Conservation (phyloP, 2,329 filamentous ascomycete species). For the Apiospora marii region DNA sequence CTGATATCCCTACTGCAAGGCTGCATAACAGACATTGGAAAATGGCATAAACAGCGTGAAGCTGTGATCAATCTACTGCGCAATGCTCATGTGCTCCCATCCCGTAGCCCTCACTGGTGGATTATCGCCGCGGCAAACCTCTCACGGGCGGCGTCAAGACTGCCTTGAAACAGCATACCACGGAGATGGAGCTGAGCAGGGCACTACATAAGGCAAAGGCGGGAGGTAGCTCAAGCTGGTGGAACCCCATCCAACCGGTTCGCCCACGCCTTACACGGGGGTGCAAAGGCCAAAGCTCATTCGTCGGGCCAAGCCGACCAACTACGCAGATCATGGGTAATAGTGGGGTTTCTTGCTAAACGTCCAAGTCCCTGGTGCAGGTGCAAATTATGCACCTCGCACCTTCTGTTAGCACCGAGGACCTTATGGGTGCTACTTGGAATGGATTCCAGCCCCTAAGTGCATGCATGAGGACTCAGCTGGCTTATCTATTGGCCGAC, state of each 20-base stretch:
- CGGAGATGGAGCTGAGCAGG: not conserved
- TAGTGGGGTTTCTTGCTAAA: not conserved
- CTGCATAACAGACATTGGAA: too few relatives aligned
- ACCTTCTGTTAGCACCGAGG: not conserved
- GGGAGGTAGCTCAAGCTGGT: not conserved
- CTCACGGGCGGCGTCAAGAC: not conserved
- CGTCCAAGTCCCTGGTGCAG: not conserved
- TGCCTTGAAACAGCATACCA: too few relatives aligned
- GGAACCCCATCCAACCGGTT: constrained; percentile 33
- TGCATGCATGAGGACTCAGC: not conserved
- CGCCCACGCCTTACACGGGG: constrained; percentile 34
- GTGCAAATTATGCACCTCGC: not conserved
- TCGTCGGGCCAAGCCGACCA: constrained; percentile 26
- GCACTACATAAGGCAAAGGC: not conserved
- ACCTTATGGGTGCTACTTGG: not conserved
- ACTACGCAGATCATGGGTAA: not conserved
- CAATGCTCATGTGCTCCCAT: not conserved
- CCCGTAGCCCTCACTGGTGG: not conserved
- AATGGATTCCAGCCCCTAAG: not conserved
- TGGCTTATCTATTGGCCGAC: not conserved
- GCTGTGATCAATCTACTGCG: not conserved
- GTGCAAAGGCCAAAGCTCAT: constrained; percentile 31
- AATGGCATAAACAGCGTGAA: not conserved
- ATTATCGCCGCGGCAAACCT: not conserved
- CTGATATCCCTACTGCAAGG: too few relatives aligned